phyloP scores from a whole-genome alignment of 2,329 filamentous ascomycete species.

The Rachicladosporium sp. region DNA sequence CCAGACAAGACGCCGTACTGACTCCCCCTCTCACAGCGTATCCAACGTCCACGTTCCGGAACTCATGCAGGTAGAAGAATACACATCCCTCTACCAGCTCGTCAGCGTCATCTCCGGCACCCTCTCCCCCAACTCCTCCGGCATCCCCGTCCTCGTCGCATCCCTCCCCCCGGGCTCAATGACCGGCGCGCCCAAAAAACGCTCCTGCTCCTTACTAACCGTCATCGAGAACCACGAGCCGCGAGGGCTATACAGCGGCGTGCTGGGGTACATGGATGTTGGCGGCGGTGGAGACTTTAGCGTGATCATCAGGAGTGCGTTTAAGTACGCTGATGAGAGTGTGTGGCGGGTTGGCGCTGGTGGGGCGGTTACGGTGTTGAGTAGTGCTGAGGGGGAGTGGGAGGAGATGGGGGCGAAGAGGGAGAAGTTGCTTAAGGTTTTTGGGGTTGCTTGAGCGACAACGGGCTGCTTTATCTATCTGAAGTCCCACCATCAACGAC shows the following conservation, averaged over 20 bases:
- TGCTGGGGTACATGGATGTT: conserved; percentile 80
- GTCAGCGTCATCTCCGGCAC: conserved; percentile 73
- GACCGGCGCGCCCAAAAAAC: conserved; percentile 92
- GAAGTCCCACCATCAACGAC: too few species aligned
- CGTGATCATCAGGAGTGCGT: conserved; percentile 76
- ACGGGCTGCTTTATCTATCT: too few species aligned
- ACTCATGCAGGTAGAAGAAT: conserved; percentile 79
- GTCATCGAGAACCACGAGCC: conserved; percentile 51
- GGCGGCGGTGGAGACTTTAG: conserved; percentile 80
- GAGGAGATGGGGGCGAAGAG: conserved; percentile 63
- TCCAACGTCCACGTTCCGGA: conserved; percentile 58
- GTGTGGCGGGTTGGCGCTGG: conserved; percentile 79
- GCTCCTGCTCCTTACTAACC: conserved; percentile 72
- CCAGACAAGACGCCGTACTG: background rate
- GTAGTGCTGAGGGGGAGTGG: conserved; percentile 66
- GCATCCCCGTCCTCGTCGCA: conserved; percentile 62
- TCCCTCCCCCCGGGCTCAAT: conserved; percentile 84
- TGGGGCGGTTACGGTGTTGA: conserved; percentile 77
- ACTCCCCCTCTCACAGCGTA: conserved; percentile 9
- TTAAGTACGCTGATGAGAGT: conserved; percentile 54
- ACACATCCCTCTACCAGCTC: conserved; percentile 83
- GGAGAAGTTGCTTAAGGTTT: conserved; percentile 15
- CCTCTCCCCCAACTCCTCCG: conserved; percentile 40
- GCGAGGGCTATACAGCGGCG: conserved; percentile 73
- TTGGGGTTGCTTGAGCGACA: conserved; percentile 2